Evolutionary conservation across 1,139 yeast species (phyloP).

Genomic region (Blastobotrys niveus): DNA sequence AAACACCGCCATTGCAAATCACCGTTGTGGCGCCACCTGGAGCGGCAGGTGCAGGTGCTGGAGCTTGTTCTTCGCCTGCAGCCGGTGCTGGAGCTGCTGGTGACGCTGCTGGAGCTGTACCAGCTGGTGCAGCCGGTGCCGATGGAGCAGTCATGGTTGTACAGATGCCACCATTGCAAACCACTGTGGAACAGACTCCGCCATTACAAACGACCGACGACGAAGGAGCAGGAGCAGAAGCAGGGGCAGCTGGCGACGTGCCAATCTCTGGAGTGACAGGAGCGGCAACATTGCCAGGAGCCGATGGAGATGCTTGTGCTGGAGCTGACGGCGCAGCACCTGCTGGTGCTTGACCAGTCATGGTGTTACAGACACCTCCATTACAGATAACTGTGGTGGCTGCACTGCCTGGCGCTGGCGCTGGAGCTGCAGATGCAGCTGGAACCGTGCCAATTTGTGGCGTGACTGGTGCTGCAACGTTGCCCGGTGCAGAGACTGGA

Average conservation of each 20-base stretch:
- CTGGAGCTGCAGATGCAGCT: neutral
- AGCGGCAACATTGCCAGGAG: neutral
- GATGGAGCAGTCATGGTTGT: neutral
- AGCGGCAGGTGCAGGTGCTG: neutral
- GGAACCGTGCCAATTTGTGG: neutral
- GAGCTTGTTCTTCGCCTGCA: neutral
- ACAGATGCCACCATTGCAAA: neutral
- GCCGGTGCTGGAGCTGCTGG: neutral
- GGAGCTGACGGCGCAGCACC: neutral
- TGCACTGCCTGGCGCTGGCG: neutral
- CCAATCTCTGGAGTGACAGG: neutral
- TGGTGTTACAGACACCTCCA: slow-evolving; percentile 14
- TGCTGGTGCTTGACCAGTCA: neutral
- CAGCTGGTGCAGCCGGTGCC: neutral
- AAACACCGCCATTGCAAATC: neutral
- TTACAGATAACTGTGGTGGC: slow-evolving; percentile 16
- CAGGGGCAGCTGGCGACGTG: neutral
- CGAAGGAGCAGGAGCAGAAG: neutral
- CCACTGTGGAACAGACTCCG: slow-evolving; percentile 13
- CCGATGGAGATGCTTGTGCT: neutral
- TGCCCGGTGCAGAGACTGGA: neutral
- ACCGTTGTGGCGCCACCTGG: neutral
- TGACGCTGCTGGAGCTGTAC: neutral
- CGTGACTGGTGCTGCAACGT: neutral
- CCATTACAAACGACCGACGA: slow-evolving; percentile 15